Base-by-base conservation (phyloP, 2,329 filamentous ascomycete genomes). In the Talaromyces verruculosus region DNA sequence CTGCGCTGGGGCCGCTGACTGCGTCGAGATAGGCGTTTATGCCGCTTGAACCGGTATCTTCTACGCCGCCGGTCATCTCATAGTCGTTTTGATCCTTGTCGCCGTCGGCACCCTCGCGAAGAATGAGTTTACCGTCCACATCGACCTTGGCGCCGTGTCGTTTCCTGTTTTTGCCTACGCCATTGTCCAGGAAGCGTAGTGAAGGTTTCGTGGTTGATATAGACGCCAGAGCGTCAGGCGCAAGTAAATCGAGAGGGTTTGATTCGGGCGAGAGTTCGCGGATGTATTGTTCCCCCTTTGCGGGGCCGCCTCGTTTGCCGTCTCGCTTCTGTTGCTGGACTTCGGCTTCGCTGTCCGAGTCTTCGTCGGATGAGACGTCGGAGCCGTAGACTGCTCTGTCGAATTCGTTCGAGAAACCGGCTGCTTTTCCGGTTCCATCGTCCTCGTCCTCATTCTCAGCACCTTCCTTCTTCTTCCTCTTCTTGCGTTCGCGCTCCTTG, bases 311-410 rank as follows among this genome's bases (percentile, higher is more conserved):
- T 10, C 39, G 61, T 28, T 65, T 59, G 0, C 75, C 73, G 49
- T 85, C 87, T 77, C 87, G 88, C 72, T 86, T 82, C 35, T 78
- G 79, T 73, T 87, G 25, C 25, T 25, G 84, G 74, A 2, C 57
- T 72, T 73, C 65, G 61, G 70, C 72, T 72, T 61, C 74, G 43
- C 25, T 43, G 35, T 47, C 57, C 15, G 35, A 41, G 37, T 60
- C 57, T 2, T 65, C 66, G 4, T 83, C 82, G 1, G 64, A 66
- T 13, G 83, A 84, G 55, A 88, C 76, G 59, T 84, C 89, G 70
- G 88, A 91, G 75, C 92, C 93, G 75, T 97, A 97, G 39, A 99
- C 87, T n/a, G 94, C 93, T 78, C 96, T 91, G 77, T 98, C 94
- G 77, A 95, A 97, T 74, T 96, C 94, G 79, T 91, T 96, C 78